Evolutionary conservation across 257 asterid species (phyloP).

Genomic region (Fraxinus anomala): DNA sequence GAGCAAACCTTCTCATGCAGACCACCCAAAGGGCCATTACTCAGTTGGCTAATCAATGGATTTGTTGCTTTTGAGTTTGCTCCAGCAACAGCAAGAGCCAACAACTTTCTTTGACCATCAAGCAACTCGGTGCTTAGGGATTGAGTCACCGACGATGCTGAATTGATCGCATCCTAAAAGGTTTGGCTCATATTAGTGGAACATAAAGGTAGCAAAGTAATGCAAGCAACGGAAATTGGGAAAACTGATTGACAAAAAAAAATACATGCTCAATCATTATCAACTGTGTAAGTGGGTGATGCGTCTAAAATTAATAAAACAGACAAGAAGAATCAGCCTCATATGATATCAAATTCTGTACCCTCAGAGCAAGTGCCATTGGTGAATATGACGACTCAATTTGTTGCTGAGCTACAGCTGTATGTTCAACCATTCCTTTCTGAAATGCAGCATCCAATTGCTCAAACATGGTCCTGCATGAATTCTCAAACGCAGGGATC

Average conservation of each 20-base stretch:
- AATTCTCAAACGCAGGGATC: slow-evolving; percentile 89
- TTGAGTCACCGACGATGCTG: slow-evolving; percentile 71
- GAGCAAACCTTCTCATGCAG: slow-evolving; percentile 78
- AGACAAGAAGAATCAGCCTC: neutral
- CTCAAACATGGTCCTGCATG: slow-evolving; percentile 93
- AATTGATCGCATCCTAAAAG: slow-evolving; percentile 62
- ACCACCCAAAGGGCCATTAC: slow-evolving; percentile 79
- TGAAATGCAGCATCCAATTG: slow-evolving; percentile 89
- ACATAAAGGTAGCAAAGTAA: no score
- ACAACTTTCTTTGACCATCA: slow-evolving; percentile 83
- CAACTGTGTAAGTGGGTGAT: no score
- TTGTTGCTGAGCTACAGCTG: slow-evolving; percentile 68
- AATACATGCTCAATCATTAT: no score
- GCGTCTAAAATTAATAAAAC: no score
- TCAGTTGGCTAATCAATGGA: slow-evolving; percentile 68
- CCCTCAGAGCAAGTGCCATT: slow-evolving; percentile 77
- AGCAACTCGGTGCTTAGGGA: slow-evolving; percentile 78
- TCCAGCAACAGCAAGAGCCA: slow-evolving; percentile 84
- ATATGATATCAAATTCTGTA: slow-evolving; percentile 26
- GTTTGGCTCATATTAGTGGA: no score
- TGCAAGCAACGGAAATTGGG: no score
- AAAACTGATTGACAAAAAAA: no score
- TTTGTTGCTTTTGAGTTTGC: slow-evolving; percentile 64
- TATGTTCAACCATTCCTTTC: slow-evolving; percentile 86
- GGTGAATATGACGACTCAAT: slow-evolving; percentile 83